Base-by-base conservation (phyloP, 345 rosid genomes). In the Streptanthus diversifolius region DNA sequence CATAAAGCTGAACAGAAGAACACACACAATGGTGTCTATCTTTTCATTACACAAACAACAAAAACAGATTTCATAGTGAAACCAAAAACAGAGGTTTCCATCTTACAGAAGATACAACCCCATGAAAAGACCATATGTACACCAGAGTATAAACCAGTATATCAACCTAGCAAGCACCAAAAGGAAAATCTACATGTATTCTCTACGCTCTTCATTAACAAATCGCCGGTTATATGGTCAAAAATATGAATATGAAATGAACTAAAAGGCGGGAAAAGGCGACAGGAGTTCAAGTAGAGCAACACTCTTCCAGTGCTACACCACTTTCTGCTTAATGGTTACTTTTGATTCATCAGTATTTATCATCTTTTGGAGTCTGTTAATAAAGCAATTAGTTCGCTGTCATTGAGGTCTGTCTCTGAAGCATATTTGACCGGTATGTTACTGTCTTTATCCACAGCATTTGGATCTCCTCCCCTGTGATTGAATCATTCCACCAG, bases 391-490 rank as follows among this genome's bases (percentile, higher is more conserved):
- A 74, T 57, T 15, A 81, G 80, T 75, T 83, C 91, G 25, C 49
- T 72, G 60, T 84, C 85, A 12, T 76, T 77, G 33, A 83, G 70
- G 61, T 77, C 82, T 10, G 84, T 70, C 69, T 80, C 77, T 32
- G 83, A 76, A 67, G 73, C 78, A 44, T 84, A 80, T 49, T 77
- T 77, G 19, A 84, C 70, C 11, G 91, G 82, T 37, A 77, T 83
- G 27, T 79, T 78, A 54, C 82, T 82, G 4, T 71, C 79, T 51
- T 39, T 68, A 48, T 89, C 88, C 13, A 63, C 81, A 45, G 81
- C 82, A 29, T 77, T 83, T 36, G 86, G 84, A 78, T 89, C 82
- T 39, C 88, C 88, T 77, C 91, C 92, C 83, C 90, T 89, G 86
- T 73, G 69, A 63, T 75, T 49, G 51, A 36, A 66, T 72, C 56